Conservation (phyloP, 2,329 filamentous ascomycete species). For the Aspergillus unguis region DNA sequence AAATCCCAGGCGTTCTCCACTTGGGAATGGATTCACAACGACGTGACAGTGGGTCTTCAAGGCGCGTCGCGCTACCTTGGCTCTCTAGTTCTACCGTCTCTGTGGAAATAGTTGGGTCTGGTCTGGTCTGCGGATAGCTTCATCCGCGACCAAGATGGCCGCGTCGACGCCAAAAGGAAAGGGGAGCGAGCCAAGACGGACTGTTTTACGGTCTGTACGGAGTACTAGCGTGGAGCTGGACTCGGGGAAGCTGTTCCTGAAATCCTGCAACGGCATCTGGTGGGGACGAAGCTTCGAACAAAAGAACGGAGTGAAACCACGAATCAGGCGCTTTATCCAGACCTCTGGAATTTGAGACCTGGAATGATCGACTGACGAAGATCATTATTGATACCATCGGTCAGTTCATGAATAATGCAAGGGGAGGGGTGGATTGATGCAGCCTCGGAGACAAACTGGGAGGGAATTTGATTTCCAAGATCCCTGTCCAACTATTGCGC, state of each 20-base stretch:
- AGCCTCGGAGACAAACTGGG: slow-evolving; percentile 4
- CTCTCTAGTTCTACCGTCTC: not conserved
- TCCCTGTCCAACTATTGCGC: slow-evolving; percentile 2
- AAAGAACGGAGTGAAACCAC: slow-evolving; percentile 8
- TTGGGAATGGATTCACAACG: not conserved
- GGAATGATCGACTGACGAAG: slow-evolving; percentile 4
- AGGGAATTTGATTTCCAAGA: not conserved
- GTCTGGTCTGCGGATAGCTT: not conserved
- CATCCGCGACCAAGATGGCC: not conserved
- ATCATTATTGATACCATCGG: not conserved
- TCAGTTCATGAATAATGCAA: not conserved
- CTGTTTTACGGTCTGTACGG: slow-evolving; percentile 6
- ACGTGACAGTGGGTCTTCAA: not conserved
- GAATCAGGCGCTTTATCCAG: not conserved
- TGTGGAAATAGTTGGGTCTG: slow-evolving; percentile 1
- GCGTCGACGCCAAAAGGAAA: slow-evolving; percentile 5
- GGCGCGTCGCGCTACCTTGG: slow-evolving; percentile 1
- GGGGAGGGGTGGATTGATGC: slow-evolving; percentile 16
- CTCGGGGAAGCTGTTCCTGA: slow-evolving; percentile 33
- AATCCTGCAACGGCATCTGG: slow-evolving; percentile 28
- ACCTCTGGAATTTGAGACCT: slow-evolving; percentile 3
- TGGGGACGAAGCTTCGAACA: slow-evolving; percentile 9
- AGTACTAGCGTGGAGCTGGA: slow-evolving; percentile 25
- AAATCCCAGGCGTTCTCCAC: slow-evolving; percentile 6
- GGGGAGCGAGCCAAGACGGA: slow-evolving; percentile 12